phyloP scores from a whole-genome alignment of 2,329 filamentous ascomycete species.

The Huntiella moniliformis region DNA sequence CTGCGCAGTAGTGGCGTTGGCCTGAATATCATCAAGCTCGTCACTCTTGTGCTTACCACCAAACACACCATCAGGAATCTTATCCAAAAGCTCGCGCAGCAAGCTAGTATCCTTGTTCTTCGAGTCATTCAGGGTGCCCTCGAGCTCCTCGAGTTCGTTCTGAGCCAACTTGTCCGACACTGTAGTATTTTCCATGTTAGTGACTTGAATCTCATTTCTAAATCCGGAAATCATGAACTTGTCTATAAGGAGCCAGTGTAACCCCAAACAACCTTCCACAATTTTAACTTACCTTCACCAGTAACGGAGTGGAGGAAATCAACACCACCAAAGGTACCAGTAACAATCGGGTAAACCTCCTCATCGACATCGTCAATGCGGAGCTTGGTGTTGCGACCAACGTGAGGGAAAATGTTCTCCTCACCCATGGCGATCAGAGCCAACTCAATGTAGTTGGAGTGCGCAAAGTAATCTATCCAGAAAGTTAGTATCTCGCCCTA shows the following conservation, averaged over 20 bases:
- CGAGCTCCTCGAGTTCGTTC: constrained; percentile 74
- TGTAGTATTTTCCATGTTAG: constrained; percentile 16
- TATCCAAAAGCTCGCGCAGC: constrained; percentile 60
- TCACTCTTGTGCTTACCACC: constrained; percentile 55
- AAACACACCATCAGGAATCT: constrained; percentile 65
- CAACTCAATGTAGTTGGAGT: constrained; percentile 84
- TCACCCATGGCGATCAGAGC: constrained; percentile 77
- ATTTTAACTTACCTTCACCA: constrained; percentile 38
- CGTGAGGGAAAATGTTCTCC: constrained; percentile 65
- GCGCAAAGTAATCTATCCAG: constrained; percentile 58
- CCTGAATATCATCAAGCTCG: constrained; percentile 63
- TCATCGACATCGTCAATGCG: constrained; percentile 45
- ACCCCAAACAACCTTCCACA: constrained; percentile 38
- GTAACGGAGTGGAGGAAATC: constrained; percentile 84
- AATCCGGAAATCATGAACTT: background rate
- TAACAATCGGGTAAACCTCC: constrained; percentile 63
- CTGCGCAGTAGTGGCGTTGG: constrained; percentile 54
- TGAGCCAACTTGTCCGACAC: constrained; percentile 81
- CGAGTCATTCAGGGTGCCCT: constrained; percentile 57
- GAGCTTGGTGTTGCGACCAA: constrained; percentile 55
- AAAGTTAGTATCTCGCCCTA: background rate
- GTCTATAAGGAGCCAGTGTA: constrained; percentile 1
- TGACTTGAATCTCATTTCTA: background rate
- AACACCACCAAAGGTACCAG: constrained; percentile 85
- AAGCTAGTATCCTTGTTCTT: constrained; percentile 49